These are phyloP conservation scores for Naganishia randhawae DNA, from an alignment of 768 basidiomycete genomes.

Conservation along the genomic window DNA sequence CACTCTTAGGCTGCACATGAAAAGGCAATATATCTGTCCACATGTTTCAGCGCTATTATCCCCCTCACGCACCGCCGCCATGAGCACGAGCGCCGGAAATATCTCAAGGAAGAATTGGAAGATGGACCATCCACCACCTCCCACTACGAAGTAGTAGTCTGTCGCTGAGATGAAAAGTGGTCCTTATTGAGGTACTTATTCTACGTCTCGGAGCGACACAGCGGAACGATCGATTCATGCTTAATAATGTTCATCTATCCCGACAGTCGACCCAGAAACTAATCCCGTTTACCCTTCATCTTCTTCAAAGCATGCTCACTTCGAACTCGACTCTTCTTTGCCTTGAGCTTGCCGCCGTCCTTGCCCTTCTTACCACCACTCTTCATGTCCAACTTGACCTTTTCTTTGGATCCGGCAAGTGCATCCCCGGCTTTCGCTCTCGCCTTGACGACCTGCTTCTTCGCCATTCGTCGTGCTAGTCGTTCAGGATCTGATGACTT, in stretches of 20 bases:
- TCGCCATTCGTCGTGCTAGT: slow-evolving; percentile 75
- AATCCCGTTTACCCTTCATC: slow-evolving; percentile 49
- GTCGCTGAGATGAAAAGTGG: no score
- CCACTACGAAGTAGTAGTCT: no score
- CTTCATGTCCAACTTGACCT: slow-evolving; percentile 45
- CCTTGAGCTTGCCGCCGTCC: slow-evolving; percentile 37
- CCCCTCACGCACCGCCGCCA: no score
- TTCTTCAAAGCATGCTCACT: slow-evolving; percentile 44
- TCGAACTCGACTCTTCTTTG: slow-evolving; percentile 50
- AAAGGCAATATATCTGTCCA: no score
- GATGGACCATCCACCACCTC: no score
- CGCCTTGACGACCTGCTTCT: slow-evolving; percentile 65
- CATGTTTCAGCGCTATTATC: no score
- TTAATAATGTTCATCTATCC: not conserved
- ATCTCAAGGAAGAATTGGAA: no score
- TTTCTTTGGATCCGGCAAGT: slow-evolving; percentile 38
- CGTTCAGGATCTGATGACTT: slow-evolving; percentile 78
- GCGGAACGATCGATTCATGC: not conserved
- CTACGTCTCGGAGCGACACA: no score
- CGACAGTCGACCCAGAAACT: not conserved
- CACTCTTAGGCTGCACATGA: no score
- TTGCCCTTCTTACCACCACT: slow-evolving; percentile 33
- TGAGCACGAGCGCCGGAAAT: no score
- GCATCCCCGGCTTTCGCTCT: slow-evolving; percentile 26
- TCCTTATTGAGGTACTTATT: no score